phyloP scores from a whole-genome alignment of 352 stramenopile genomes.

The Globisporangium carolinianum region DNA sequence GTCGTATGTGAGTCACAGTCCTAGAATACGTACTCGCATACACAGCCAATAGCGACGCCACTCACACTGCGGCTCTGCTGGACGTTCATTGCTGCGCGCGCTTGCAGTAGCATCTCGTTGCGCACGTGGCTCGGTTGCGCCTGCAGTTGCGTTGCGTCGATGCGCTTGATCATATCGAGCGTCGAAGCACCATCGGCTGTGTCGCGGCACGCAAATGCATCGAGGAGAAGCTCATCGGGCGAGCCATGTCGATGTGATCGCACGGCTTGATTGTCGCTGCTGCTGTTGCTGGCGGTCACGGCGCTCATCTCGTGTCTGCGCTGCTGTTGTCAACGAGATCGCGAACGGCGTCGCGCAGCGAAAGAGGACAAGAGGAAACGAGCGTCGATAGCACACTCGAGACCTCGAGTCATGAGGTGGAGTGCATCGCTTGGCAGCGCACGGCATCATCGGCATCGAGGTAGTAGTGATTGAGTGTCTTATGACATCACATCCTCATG shows the following conservation, averaged over 20 bases:
- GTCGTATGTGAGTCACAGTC: background rate
- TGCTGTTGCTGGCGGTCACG: background rate
- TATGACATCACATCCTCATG: too few species aligned
- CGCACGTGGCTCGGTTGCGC: slow-evolving; percentile 17
- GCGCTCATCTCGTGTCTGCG: slow-evolving; percentile 1
- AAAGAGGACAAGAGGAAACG: too few species aligned
- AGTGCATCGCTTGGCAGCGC: too few species aligned
- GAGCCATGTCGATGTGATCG: too few species aligned
- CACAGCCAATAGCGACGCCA: background rate
- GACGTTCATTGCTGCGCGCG: slow-evolving; percentile 9
- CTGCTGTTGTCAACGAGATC: too few species aligned
- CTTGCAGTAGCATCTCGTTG: slow-evolving; percentile 40
- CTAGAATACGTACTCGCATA: too few species aligned
- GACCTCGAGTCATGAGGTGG: too few species aligned
- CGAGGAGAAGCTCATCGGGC: slow-evolving; percentile 5
- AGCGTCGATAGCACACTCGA: too few species aligned
- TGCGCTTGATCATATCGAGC: slow-evolving; percentile 49
- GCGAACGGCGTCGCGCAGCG: too few species aligned
- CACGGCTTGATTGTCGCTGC: too few species aligned
- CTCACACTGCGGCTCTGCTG: slow-evolving; percentile 12
- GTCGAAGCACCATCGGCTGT: slow-evolving; percentile 37
- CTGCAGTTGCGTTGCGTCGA: slow-evolving; percentile 7
- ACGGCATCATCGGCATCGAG: too few species aligned
- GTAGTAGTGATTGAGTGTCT: too few species aligned
- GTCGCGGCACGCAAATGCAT: slow-evolving; percentile 18